Evolutionary conservation across 148 eudicot species (phyloP), one percentile per base, ranked within the genome.

Genomic region (Diospyros lotus): DNA sequence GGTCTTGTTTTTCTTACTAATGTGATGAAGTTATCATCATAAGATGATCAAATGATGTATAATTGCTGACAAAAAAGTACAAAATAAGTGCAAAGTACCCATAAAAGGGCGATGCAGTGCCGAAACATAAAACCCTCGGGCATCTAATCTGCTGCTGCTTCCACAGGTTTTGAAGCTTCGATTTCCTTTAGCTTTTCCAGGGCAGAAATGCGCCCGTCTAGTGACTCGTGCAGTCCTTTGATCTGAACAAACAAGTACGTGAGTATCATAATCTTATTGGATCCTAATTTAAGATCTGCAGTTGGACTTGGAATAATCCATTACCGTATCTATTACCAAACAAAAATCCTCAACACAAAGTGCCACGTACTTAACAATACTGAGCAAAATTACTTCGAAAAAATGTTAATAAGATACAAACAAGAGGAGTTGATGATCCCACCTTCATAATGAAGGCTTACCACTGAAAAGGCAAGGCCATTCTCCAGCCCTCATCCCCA

Each of bases 161-260:
- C 90, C 17, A 48, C 75, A 2, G 79, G 82, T 58, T 79, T 80
- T 72, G 93, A 75, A 53, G 75, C 81, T 84, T 89, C 91, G 42
- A 66, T 72, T 71, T 82, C 86, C 76, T 82, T 84, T 63, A 84
- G 66, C 77, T 81, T 84, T 74, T 89, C 93, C 59, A 87, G 52
- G 73, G 88, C 75, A 61, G 91, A 85, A 61, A 89, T 59, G 54
- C 91, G 91, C 65, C 75, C 77, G 67, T 87, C 93, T 79, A 89
- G 76, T 73, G 91, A 82, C 56, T 87, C 88, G 4, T 89, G 87
- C 64, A 89, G 76, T 42, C 75, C 85, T 75, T 87, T 86, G 87
- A 89, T 80, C 93, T 89, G 55, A 12, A 72, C 7, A 66, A 50
- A 13, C 67, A 81, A 41, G 43, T 11, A 42, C 41, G 41, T 59